phyloP scores from a whole-genome alignment of 1,284 basidiomycete species.

The Puccinia novopanici region DNA sequence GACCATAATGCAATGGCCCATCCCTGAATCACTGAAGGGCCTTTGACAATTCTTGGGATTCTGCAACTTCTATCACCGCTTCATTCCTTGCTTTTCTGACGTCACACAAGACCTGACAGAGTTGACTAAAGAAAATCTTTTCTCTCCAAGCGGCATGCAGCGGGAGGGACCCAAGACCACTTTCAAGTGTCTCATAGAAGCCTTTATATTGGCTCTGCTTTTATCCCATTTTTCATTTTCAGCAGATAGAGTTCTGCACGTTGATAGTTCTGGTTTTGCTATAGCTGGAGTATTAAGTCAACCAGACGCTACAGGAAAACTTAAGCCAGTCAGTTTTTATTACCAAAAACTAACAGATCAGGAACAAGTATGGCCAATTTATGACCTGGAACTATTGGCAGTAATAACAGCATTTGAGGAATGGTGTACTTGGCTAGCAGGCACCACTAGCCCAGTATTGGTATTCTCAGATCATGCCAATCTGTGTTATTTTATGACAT shows the following conservation, averaged over 20 bases:
- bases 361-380: constrained; percentile 3
- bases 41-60: constrained; percentile 13
- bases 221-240: constrained; percentile 30
- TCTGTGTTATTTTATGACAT: constrained; percentile 25
- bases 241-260: constrained; percentile 4
- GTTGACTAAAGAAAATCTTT: not conserved
- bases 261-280: constrained; percentile 34
- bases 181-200: not conserved
- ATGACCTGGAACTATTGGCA: constrained; percentile 15
- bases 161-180: not conserved
- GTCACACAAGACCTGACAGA: not conserved
- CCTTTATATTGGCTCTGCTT: constrained; percentile 3
- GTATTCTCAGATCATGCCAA: constrained; percentile 48
- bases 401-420: constrained; percentile 13
- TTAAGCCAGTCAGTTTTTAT: constrained; percentile 19
- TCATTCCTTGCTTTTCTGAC: constrained; percentile 1
- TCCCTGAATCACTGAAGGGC: not conserved
- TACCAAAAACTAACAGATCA: not conserved
- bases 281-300: constrained; percentile 23
- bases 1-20: constrained; percentile 2
- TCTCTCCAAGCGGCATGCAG: not conserved
- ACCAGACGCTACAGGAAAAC: not conserved
- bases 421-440: constrained; percentile 27
- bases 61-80: constrained; percentile 19
- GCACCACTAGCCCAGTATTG: not conserved